Conservation (phyloP, 345 rosid genomes). For the Salix udensis region DNA sequence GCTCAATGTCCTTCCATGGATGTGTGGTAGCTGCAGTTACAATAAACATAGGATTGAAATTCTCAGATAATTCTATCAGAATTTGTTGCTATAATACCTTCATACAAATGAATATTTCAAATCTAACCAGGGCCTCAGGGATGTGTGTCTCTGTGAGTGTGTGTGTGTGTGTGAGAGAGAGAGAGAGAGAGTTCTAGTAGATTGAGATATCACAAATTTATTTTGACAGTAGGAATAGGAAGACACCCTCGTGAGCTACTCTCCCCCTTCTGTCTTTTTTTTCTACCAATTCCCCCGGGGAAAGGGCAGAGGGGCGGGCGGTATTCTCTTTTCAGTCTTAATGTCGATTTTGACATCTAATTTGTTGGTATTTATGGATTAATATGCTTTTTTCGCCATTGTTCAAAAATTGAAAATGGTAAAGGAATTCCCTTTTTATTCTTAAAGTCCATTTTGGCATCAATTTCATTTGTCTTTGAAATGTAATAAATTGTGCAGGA, state of each 20-base stretch:
- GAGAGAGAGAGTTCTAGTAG: not conserved
- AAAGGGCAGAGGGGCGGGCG: not conserved
- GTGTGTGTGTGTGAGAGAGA: too few species aligned
- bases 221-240: not conserved
- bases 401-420: not conserved
- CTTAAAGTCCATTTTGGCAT: not conserved
- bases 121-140: not conserved
- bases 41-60: not conserved
- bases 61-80: not conserved
- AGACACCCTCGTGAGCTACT: not conserved
- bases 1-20: not conserved
- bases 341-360: not conserved
- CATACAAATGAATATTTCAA: not conserved
- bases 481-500: not conserved
- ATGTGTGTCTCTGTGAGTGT: not conserved
- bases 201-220: not conserved
- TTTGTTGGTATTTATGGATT: not conserved
- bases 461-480: not conserved
- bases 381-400: not conserved
- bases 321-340: not conserved
- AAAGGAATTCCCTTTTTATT: not conserved
- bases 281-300: not conserved
- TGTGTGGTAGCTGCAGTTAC: not conserved
- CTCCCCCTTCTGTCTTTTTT: too few species aligned
- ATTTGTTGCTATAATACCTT: not conserved